Percentiles rank a stretch among this genome's conserved stretches.
These are phyloP conservation scores for Lasiosphaeris hirsuta DNA, from an alignment of 495 filamentous ascomycete genomes.

Conservation along the genomic window DNA sequence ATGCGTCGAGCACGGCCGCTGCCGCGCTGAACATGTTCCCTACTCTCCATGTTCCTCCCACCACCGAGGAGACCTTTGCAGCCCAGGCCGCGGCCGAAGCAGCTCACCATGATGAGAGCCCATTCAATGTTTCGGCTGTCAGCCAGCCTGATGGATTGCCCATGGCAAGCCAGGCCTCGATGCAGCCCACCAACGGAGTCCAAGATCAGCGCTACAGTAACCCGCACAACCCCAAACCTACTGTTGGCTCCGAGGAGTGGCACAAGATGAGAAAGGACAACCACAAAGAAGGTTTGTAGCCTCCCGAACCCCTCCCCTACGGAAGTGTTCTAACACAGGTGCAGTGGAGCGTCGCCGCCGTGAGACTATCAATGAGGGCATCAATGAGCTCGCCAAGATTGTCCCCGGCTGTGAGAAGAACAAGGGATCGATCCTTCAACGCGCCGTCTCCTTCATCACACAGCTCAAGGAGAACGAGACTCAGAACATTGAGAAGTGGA, in stretches of 20 bases:
- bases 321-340: background rate
- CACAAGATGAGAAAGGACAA: conserved; percentile 97
- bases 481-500: conserved; percentile 94
- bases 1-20: conserved; percentile 63
- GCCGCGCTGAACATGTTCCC: conserved; percentile 67
- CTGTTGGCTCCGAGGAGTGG: conserved; percentile 95
- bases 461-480: conserved; percentile 93
- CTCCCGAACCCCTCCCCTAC: background rate
- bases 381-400: conserved; percentile 96
- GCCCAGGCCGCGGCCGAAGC: conserved; percentile 16
- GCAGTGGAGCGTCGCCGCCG: conserved; percentile 93
- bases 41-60: conserved; percentile 65
- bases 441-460: conserved; percentile 89
- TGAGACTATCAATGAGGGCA: conserved; percentile 98
- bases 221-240: conserved; percentile 60
- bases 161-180: conserved; percentile 40
- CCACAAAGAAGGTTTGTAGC: conserved; percentile 88
- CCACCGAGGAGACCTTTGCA: conserved; percentile 67
- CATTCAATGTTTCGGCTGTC: conserved; percentile 32
- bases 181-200: conserved; percentile 31
- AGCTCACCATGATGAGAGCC: conserved; percentile 31
- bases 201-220: conserved; percentile 23
- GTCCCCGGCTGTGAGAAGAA: conserved; percentile 99
- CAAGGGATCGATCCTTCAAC: conserved; percentile 93
- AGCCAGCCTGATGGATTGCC: conserved; percentile 47